Evolutionary conservation across 2,329 filamentous ascomycete species (phyloP), one percentile per base, ranked within the genome.

Genomic region (Monosporascus ibericus): DNA sequence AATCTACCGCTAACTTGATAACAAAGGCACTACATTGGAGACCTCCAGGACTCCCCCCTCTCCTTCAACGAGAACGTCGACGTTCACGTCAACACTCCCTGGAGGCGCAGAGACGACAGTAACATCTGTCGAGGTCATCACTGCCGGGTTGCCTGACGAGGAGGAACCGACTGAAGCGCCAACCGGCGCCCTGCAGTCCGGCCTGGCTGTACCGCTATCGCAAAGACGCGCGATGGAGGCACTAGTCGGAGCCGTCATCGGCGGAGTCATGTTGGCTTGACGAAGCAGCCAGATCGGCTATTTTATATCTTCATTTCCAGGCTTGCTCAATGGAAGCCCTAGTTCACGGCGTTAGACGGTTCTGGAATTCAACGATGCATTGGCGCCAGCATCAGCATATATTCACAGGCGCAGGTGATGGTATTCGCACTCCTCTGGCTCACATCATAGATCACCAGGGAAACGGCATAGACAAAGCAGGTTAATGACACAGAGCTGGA

Each of bases 101-200:
- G 63, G 59, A 38, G 66, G 66, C 7, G 62, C 55, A 3, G 52
- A 64, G 51, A 65, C 62, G 7, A 67, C 64, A 17, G 58, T 68
- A n/a, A 66, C 63, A 9, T 61, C 63, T 5, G 60, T 66, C 27
- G 55, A 58, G 5, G 55, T 67, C 4, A 56, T 68, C 7, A 62
- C 61, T 36, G 61, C 63, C 1, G 59, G 55, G 5, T 34, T 34
- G 30, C 30, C 30, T 14, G 50, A 48, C 15, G 34, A 53, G 2
- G 59, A 62, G 6, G 51, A 55, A 47, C 46, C 59, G 5, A 59
- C 54, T n/a, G 49, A 54, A 25, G 55, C 58, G 30, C 44, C 49
- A 7, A 52, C 50, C 8, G 64, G 63, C 25, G 60, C 53, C 20
- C 52, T 68, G 36, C 66, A 68, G 48, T 58, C 60, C 9, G 65